Base-by-base conservation (phyloP, 176 grass and related monocot species). In the Neostapfia colusana region DNA sequence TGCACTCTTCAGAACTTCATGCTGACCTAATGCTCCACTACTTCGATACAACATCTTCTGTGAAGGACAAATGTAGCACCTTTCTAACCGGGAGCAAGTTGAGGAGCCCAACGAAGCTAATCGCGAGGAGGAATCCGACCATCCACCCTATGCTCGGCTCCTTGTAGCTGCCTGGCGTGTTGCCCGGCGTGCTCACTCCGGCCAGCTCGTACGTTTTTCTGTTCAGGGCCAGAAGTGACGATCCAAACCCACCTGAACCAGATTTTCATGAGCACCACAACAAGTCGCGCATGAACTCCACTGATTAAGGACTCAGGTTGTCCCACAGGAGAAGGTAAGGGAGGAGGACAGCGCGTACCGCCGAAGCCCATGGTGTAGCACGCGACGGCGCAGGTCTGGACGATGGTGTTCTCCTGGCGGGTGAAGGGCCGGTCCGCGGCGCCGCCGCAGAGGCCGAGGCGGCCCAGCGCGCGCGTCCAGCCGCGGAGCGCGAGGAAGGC, bases 321-420 rank as follows among this genome's bases (percentile, higher is more conserved):
- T 16, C n/a, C 21, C 46, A 4, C n/a, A 5, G 31, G 55, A 41
- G 13, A 57, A n/a, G 48, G 13, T 58, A 24, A 66, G 14, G 49
- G 37, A 56, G 21, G 36, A 15, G 69, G 53, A 53, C 1, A 23
- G 34, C 35, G 10, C 86, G 23, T 0, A 97, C 94, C 94, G 81
- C 90, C 94, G 69, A 89, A 85, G 0, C 81, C 75, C 67, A 97
- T 93, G 81, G 90, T 86, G 81, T 97, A 97, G 83, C 94, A 97
- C 20, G 94, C 94, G 7, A 97, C 94, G 67, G 86, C 86, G 61
- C 94, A 97, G 75, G 94, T 93, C 91, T 97, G 86, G 41, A 97
- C 45, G 48, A 97, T 79, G 26, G 91, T 93, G 83, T 97, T 97
- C 83, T 97, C 94, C 85, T 97, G 93, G 0, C 90, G 90, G 2